Conservation (phyloP, 306 rosid genomes). For the Boehmeria nivea region DNA sequence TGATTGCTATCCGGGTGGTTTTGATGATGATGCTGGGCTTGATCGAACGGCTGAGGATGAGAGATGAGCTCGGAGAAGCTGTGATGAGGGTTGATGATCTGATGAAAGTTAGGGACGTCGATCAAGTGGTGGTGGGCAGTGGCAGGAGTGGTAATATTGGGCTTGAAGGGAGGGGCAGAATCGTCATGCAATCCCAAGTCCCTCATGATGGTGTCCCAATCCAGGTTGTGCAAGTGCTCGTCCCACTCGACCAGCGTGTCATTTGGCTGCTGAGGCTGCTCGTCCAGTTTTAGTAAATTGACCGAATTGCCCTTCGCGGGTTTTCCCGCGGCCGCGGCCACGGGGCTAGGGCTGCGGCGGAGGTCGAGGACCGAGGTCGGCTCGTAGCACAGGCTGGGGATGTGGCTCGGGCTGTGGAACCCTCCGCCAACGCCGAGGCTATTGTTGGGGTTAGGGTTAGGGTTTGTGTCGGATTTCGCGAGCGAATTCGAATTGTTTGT, state of each 20-base stretch:
- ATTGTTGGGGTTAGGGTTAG: slow-evolving; percentile 10
- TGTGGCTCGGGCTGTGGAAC: slow-evolving; percentile 18
- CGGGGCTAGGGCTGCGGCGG: slow-evolving; percentile 72
- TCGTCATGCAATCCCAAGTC: slow-evolving; percentile 72
- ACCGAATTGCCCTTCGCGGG: slow-evolving; percentile 17
- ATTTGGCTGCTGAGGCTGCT: slow-evolving; percentile 27
- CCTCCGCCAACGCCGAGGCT: slow-evolving; percentile 7
- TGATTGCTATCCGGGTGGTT: slow-evolving; percentile 14
- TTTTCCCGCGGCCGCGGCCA: slow-evolving; percentile 24
- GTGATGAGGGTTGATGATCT: too few species aligned
- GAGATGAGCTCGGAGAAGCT: slow-evolving; percentile 38
- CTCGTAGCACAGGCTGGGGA: slow-evolving; percentile 48
- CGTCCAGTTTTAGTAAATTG: background rate
- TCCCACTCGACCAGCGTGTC: slow-evolving; percentile 45
- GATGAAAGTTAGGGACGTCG: slow-evolving; percentile 24
- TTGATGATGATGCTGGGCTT: slow-evolving; percentile 35
- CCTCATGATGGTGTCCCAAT: slow-evolving; percentile 77
- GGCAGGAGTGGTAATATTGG: background rate
- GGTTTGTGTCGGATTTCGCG: slow-evolving; percentile 4
- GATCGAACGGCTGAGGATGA: slow-evolving; percentile 46
- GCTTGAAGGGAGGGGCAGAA: slow-evolving; percentile 27
- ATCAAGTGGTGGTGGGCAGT: slow-evolving; percentile 10
- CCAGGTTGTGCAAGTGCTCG: slow-evolving; percentile 63
- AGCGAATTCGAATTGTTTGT: too few species aligned
- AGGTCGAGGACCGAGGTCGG: slow-evolving; percentile 83